Percentiles rank a stretch among this genome's conserved stretches.
phyloP scores from a whole-genome alignment of 768 basidiomycete species.

The Mycena crocata region DNA sequence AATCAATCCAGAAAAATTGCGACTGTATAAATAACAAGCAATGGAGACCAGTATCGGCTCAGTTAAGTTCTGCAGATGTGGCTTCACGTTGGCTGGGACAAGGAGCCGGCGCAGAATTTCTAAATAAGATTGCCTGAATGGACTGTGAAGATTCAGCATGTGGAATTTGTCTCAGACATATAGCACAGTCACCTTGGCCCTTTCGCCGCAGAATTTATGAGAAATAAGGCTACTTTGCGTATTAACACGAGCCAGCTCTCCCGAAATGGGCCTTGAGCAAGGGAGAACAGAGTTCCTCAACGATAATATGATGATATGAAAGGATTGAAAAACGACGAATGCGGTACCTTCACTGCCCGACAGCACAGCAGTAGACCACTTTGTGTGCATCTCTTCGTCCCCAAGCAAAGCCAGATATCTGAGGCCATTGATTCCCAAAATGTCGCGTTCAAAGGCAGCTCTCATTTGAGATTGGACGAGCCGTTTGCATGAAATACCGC shows the following conservation, averaged over 20 bases:
- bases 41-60: not conserved
- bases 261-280: not conserved
- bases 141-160: not conserved
- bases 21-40: not conserved
- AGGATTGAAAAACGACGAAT: too few relatives aligned
- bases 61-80: not conserved
- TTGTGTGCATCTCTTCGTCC: not conserved
- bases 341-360: not conserved
- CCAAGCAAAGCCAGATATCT: not conserved
- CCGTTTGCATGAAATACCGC: not conserved
- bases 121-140: not conserved
- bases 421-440: not conserved
- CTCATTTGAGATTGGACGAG: not conserved
- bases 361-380: not conserved
- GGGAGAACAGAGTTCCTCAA: not conserved
- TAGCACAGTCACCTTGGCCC: not conserved
- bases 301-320: not conserved
- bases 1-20: not conserved
- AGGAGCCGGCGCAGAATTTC: not conserved
- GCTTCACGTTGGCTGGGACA: not conserved
- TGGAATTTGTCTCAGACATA: not conserved
- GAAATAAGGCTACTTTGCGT: not conserved
- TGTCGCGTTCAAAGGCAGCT: not conserved
- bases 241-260: constrained; percentile 8
- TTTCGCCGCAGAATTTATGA: not conserved